phyloP scores from a whole-genome alignment of 148 eudicot species.

The Vaccinium corymbosum region DNA sequence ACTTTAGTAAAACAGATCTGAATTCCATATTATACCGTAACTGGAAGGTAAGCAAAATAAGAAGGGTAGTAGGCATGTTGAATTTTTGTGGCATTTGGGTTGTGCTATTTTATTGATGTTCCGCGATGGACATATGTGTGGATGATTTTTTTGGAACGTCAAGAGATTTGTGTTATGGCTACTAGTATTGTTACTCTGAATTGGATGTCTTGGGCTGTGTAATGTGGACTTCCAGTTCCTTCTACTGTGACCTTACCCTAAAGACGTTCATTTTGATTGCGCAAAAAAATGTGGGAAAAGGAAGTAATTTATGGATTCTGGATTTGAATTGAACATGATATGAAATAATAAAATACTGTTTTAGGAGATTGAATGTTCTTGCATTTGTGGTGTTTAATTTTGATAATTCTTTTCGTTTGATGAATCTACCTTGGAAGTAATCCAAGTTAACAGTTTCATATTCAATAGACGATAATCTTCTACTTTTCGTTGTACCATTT shows the following conservation, averaged over 20 bases:
- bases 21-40: not conserved
- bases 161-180: too few relatives aligned
- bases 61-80: not conserved
- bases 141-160: too few relatives aligned
- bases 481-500: not conserved
- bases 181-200: too few relatives aligned
- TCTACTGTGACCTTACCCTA: not conserved
- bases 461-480: not conserved
- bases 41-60: not conserved
- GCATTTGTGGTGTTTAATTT: not conserved
- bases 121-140: too few relatives aligned
- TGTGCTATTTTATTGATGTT: not conserved
- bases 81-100: not conserved
- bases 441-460: not conserved
- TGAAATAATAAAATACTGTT: not conserved
- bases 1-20: not conserved
- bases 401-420: not conserved
- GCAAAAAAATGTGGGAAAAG: not conserved
- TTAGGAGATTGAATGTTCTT: not conserved
- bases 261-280: not conserved
- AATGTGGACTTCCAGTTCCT: not conserved
- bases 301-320: not conserved
- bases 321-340: not conserved
- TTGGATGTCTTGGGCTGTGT: not conserved
- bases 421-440: not conserved